phyloP scores from a whole-genome alignment of 1,284 basidiomycete genomes.

The Ceratobasidium sp. region DNA sequence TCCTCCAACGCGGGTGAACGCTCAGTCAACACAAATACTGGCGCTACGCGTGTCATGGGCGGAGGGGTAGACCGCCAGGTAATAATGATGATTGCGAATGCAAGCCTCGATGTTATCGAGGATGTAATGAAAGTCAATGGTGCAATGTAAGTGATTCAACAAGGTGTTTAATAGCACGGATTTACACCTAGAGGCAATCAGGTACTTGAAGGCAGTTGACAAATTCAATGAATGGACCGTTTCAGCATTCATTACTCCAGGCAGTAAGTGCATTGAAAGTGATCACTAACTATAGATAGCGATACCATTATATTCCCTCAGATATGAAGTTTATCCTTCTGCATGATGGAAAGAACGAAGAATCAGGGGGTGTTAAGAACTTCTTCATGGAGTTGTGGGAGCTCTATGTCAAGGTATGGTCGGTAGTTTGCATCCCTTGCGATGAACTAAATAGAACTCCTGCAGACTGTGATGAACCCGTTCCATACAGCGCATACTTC shows the following conservation, averaged over 20 bases:
- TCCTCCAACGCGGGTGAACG: slow-evolving; percentile 29
- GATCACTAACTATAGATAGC: not conserved
- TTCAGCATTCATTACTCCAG: slow-evolving; percentile 90
- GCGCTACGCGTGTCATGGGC: slow-evolving; percentile 55
- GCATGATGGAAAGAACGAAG: slow-evolving; percentile 94
- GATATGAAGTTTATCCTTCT: slow-evolving; percentile 90
- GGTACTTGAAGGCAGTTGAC: slow-evolving; percentile 91
- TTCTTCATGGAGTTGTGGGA: slow-evolving; percentile 97
- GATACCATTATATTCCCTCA: slow-evolving; percentile 49
- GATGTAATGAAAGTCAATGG: slow-evolving; percentile 85
- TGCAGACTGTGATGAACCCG: slow-evolving; percentile 83
- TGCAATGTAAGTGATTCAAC: slow-evolving; percentile 69
- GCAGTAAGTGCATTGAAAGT: slow-evolving; percentile 65
- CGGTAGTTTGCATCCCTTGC: not conserved
- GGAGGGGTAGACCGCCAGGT: slow-evolving; percentile 85
- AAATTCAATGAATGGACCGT: slow-evolving; percentile 97
- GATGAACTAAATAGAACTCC: not conserved
- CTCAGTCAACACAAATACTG: slow-evolving; percentile 32
- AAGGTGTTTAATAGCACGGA: not conserved
- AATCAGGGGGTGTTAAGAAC: slow-evolving; percentile 72
- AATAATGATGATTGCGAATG: slow-evolving; percentile 95
- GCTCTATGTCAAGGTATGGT: slow-evolving; percentile 84
- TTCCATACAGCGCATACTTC: slow-evolving; percentile 87
- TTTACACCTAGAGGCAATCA: slow-evolving; percentile 49
- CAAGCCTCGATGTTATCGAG: slow-evolving; percentile 87